phyloP scores from a whole-genome alignment of 1,284 basidiomycete species.

The Coniferiporia weirii region DNA sequence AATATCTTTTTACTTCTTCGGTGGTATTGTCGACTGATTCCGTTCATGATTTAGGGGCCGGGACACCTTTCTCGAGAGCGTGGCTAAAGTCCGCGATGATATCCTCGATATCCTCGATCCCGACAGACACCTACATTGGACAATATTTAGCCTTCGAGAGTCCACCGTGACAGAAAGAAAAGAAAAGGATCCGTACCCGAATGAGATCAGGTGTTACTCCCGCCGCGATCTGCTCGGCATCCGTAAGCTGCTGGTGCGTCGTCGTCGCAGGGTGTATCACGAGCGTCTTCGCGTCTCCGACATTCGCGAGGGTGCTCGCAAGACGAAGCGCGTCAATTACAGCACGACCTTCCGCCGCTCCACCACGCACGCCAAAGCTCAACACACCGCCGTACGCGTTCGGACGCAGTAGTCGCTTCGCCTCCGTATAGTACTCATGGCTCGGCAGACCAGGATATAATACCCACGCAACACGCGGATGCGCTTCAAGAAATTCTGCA shows the following conservation, averaged over 20 bases:
- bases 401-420: constrained; percentile 53
- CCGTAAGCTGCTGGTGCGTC: constrained; percentile 60
- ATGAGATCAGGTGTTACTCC: constrained; percentile 83
- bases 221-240: constrained; percentile 60
- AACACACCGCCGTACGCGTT: constrained; percentile 73
- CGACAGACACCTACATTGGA: constrained; percentile 56
- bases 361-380: constrained; percentile 77
- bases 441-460: constrained; percentile 71
- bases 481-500: constrained; percentile 68
- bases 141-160: background rate
- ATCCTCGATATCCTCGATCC: constrained; percentile 83
- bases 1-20: too few relatives aligned
- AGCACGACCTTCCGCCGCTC: constrained; percentile 51
- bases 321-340: constrained; percentile 54
- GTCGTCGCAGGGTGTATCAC: constrained; percentile 78
- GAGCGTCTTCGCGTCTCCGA: constrained; percentile 75
- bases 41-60: background rate
- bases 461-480: constrained; percentile 76
- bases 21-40: too few relatives aligned
- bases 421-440: constrained; percentile 61
- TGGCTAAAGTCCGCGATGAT: constrained; percentile 83
- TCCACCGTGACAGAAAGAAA: background rate
- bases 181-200: constrained; percentile 44
- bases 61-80: constrained; percentile 33
- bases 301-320: constrained; percentile 67